Percentiles rank a stretch among this genome's conserved stretches.
phyloP scores from a whole-genome alignment of 352 stramenopile species.

The Pythium biforme region DNA sequence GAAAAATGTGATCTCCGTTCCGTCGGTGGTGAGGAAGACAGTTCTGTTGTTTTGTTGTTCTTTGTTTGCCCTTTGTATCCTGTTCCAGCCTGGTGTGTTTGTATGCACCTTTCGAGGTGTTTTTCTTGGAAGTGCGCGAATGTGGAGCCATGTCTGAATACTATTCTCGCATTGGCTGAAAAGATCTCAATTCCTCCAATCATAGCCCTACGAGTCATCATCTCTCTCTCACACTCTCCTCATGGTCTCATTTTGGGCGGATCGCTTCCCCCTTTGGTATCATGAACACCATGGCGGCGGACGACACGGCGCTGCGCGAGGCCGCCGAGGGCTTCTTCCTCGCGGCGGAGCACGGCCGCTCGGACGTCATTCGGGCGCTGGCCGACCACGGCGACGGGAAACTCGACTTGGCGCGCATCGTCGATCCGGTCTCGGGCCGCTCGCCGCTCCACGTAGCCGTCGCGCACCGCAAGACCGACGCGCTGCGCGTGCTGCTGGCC shows the following conservation, averaged over 20 bases:
- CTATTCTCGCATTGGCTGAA: conserved; percentile 2
- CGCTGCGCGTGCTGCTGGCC: conserved; percentile 72
- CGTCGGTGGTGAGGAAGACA: no score
- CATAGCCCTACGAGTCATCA: conserved; percentile 1
- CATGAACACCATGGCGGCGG: conserved; percentile 1
- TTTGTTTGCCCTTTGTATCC: no score
- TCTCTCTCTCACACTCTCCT: neutral
- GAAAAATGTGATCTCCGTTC: no score
- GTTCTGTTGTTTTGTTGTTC: no score
- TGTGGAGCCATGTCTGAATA: conserved; percentile 8
- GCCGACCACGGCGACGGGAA: conserved; percentile 57
- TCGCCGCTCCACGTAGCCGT: conserved; percentile 81
- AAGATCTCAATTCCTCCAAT: conserved; percentile 9
- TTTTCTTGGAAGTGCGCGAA: neutral
- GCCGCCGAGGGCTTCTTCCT: conserved; percentile 81
- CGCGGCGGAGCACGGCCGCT: conserved; percentile 75
- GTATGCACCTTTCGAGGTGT: no score
- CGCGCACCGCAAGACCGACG: conserved; percentile 68
- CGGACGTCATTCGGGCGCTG: conserved; percentile 84
- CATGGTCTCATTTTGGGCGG: conserved; percentile 4
- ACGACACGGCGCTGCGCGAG: conserved; percentile 50
- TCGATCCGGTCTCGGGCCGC: conserved; percentile 59
- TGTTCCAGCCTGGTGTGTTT: no score
- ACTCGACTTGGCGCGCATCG: conserved; percentile 48
- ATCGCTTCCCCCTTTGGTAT: neutral